Evolutionary conservation across 192 early-diverging fungal genomes (phyloP).

Genomic region (Linnemannia zychae): DNA sequence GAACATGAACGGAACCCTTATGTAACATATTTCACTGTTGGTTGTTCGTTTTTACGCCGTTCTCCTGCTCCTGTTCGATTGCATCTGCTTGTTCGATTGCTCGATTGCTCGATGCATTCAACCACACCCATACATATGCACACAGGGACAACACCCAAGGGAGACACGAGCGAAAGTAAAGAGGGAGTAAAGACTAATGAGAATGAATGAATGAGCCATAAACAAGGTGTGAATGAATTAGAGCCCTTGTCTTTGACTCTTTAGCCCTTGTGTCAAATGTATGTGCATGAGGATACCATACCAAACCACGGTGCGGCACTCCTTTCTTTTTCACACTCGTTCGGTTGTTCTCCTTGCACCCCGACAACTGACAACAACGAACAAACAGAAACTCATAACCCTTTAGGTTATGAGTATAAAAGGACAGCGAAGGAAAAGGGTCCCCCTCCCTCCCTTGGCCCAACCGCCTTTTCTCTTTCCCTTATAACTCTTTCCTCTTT

Average conservation of each 20-base stretch:
- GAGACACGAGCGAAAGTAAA: background rate
- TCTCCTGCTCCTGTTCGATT: background rate
- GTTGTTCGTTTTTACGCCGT: background rate
- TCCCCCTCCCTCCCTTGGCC: background rate
- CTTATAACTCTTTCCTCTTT: background rate
- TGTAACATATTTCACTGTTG: background rate
- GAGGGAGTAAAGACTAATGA: background rate
- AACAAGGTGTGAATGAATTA: background rate
- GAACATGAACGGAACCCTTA: background rate
- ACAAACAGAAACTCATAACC: background rate
- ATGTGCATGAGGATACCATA: slow-evolving; percentile 1
- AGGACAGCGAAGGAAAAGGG: background rate
- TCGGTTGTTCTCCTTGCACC: background rate
- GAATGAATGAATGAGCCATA: background rate
- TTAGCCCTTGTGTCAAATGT: background rate
- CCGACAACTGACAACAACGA: background rate
- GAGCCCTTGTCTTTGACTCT: background rate
- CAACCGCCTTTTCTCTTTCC: background rate
- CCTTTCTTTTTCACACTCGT: background rate
- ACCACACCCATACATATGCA: background rate
- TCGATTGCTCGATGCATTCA: background rate
- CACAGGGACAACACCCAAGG: too few species aligned
- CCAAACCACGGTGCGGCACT: background rate
- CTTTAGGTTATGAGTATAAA: background rate
- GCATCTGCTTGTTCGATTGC: background rate